Conservation (phyloP, 805 yeast species). For the Myxozyma neotropica region DNA sequence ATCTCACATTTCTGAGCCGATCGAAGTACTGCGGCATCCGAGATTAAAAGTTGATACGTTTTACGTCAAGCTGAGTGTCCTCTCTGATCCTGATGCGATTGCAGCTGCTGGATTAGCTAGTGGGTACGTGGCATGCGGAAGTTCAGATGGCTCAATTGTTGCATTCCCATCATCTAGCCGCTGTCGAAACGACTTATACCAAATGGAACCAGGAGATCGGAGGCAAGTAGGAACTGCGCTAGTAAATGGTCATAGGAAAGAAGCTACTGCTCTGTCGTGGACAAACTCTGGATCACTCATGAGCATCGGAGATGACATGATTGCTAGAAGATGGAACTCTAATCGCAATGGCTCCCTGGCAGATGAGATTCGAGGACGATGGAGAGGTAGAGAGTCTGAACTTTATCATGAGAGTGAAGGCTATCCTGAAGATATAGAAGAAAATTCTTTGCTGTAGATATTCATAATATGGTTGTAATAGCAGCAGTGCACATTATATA, state of each 20-base stretch:
- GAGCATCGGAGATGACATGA: constrained; percentile 24
- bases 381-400: constrained; percentile 8
- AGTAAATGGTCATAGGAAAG: constrained; percentile 19
- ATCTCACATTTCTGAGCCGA: constrained; percentile 2
- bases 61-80: constrained; percentile 23
- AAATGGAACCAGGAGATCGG: not conserved
- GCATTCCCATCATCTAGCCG: constrained; percentile 24
- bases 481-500: not conserved
- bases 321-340: constrained; percentile 20
- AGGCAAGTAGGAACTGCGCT: constrained; percentile 11
- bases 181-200: not conserved
- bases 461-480: no score
- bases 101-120: constrained; percentile 4
- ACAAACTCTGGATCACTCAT: constrained; percentile 14
- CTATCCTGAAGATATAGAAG: constrained; percentile 6
- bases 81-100: constrained; percentile 3
- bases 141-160: constrained; percentile 13
- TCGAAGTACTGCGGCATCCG: constrained; percentile 22
- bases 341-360: constrained; percentile 7
- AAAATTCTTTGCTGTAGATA: not conserved
- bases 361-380: constrained; percentile 10
- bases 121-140: constrained; percentile 26
- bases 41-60: constrained; percentile 17
- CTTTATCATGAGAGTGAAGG: constrained; percentile 5
- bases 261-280: constrained; percentile 26